Conservation (phyloP, 257 asterid species). For the Solanum gracilifrons region DNA sequence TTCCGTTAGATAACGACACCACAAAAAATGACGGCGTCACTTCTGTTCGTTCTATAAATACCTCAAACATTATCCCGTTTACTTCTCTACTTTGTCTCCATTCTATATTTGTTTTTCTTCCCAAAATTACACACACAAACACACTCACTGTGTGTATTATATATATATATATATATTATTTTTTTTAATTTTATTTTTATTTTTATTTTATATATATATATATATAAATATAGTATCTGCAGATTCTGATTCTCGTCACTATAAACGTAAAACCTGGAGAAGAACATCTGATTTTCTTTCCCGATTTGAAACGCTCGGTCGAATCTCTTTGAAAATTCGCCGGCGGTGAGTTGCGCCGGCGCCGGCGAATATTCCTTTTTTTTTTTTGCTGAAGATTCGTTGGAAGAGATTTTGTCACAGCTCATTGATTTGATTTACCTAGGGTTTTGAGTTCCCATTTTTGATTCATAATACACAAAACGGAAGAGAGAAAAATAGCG, state of each 20-base stretch:
- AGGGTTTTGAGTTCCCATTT: background rate
- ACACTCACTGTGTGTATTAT: background rate
- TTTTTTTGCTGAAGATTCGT: background rate
- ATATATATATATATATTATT: background rate
- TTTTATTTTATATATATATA: background rate
- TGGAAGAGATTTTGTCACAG: background rate
- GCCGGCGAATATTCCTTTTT: background rate
- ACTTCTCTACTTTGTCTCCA: slow-evolving; percentile 43
- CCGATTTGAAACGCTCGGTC: background rate
- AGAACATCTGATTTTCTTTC: slow-evolving; percentile 13
- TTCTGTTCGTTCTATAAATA: slow-evolving; percentile 39
- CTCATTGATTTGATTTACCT: background rate
- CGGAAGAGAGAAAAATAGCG: background rate
- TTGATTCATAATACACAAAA: background rate
- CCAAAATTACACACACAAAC: background rate
- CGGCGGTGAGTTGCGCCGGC: background rate
- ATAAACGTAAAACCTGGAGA: slow-evolving; percentile 19
- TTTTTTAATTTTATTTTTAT: too few relatives aligned
- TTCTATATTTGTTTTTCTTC: slow-evolving; percentile 16
- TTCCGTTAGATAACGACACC: slow-evolving; percentile 37
- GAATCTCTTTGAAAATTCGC: background rate
- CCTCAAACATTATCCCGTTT: slow-evolving; percentile 14
- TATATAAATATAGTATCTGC: background rate
- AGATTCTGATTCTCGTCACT: background rate
- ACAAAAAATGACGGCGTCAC: slow-evolving; percentile 35